Conservation (phyloP, 805 yeast genomes). For the Metschnikowia shivogae region DNA sequence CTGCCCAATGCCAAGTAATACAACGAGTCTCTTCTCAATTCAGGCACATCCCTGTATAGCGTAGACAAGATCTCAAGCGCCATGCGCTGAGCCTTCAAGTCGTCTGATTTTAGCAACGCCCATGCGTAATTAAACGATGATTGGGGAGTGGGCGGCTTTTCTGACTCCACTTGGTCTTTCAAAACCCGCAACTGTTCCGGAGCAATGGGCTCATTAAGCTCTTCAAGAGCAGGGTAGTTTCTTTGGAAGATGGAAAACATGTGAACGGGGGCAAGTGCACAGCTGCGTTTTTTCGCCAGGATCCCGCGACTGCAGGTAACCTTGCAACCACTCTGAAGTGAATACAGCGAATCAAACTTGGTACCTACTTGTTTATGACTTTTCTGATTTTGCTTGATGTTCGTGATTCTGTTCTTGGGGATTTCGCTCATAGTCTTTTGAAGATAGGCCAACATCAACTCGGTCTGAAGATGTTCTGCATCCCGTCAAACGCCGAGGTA, state of each 20-base stretch:
- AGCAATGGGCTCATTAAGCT: conserved; percentile 52
- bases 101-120: conserved; percentile 80
- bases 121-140: conserved; percentile 93
- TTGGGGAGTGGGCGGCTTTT: conserved; percentile 80
- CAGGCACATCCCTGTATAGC: conserved; percentile 70
- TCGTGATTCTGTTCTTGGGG: too few relatives aligned
- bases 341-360: too few relatives aligned
- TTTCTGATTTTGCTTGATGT: too few relatives aligned
- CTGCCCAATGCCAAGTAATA: conserved; percentile 87
- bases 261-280: neutral
- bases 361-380: too few relatives aligned
- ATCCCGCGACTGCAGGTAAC: neutral
- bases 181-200: conserved; percentile 72
- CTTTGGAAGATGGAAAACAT: conserved; percentile 4
- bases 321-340: neutral
- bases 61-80: conserved; percentile 76
- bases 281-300: neutral
- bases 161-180: conserved; percentile 71
- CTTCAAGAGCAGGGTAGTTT: conserved; percentile 39
- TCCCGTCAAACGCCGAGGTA: too few relatives aligned
- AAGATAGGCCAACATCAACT: too few relatives aligned
- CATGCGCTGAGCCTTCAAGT: conserved; percentile 60
- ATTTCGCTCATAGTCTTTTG: too few relatives aligned
- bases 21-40: conserved; percentile 81
- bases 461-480: too few relatives aligned